Conservation (phyloP, 768 basidiomycete genomes). For the Tulasnella sp. region DNA sequence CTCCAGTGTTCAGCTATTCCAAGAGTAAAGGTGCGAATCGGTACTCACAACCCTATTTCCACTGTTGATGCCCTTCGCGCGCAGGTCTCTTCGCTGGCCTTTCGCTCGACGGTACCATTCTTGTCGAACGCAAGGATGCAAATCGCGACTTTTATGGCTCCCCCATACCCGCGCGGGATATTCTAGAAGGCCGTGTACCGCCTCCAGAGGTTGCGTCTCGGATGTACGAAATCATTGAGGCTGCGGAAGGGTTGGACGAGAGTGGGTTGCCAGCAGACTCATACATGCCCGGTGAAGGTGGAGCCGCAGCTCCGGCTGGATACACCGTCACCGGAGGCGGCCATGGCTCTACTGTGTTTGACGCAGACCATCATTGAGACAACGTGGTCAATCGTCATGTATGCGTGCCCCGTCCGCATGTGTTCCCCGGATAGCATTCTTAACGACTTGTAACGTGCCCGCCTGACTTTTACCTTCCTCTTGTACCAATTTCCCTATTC, state of each 20-base stretch:
- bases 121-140: constrained; percentile 92
- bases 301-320: constrained; percentile 18
- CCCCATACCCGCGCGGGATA: constrained; percentile 73
- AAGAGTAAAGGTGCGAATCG: constrained; percentile 69
- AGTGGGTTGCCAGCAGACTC: constrained; percentile 60
- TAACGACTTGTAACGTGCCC: too few species aligned
- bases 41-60: background rate
- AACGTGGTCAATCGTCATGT: too few species aligned
- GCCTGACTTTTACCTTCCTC: too few species aligned
- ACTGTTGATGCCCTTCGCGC: constrained; percentile 2
- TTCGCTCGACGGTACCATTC: constrained; percentile 84
- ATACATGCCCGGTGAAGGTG: constrained; percentile 48
- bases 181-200: constrained; percentile 85
- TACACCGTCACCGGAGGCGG: constrained; percentile 12
- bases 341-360: constrained; percentile 23
- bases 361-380: constrained; percentile 19
- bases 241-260: constrained; percentile 64
- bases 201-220: constrained; percentile 92
- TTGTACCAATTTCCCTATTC: too few species aligned
- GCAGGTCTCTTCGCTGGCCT: constrained; percentile 88
- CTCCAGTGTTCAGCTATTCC: constrained; percentile 96
- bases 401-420: too few species aligned
- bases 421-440: too few species aligned
- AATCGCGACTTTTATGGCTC: constrained; percentile 96
- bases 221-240: constrained; percentile 90